A percentile compares a stretch with the other conserved stretches of the same genome.
phyloP scores from a whole-genome alignment of 1,284 basidiomycete genomes.

The Ustilago trichophora region DNA sequence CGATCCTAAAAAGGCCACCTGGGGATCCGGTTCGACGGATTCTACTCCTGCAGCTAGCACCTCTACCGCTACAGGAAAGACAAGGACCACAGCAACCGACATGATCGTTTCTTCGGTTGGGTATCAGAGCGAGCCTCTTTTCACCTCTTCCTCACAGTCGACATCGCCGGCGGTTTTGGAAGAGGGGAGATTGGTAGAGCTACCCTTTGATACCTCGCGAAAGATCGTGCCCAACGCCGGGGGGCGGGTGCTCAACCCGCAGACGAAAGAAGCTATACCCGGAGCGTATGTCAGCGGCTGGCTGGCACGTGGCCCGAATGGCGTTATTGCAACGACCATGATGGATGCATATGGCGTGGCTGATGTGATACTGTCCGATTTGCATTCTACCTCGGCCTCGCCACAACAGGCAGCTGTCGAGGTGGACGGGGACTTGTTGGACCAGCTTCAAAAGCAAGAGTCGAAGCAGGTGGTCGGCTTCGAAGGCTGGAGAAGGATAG shows the following conservation, averaged over 20 bases:
- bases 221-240: conserved; percentile 41
- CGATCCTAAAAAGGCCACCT: conserved; percentile 30
- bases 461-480: conserved; percentile 71
- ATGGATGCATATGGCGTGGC: conserved; percentile 85
- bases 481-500: conserved; percentile 75
- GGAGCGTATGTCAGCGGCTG: conserved; percentile 93
- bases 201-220: conserved; percentile 31
- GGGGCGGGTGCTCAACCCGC: conserved; percentile 64
- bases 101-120: conserved; percentile 89
- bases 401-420: neutral
- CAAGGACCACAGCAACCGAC: conserved; percentile 73
- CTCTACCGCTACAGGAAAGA: conserved; percentile 71
- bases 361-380: conserved; percentile 75
- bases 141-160: conserved; percentile 3
- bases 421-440: conserved; percentile 15
- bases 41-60: conserved; percentile 10
- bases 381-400: conserved; percentile 1
- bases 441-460: neutral
- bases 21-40: conserved; percentile 19
- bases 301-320: conserved; percentile 89
- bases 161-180: neutral
- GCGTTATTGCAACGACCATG: conserved; percentile 94
- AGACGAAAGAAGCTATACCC: conserved; percentile 62
- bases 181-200: conserved; percentile 6
- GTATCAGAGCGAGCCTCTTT: conserved; percentile 77